A percentile compares a stretch with the other conserved stretches of the same genome.
phyloP scores from a whole-genome alignment of 2,329 filamentous ascomycete genomes.

The Paracorniculantispora psalliotae region DNA sequence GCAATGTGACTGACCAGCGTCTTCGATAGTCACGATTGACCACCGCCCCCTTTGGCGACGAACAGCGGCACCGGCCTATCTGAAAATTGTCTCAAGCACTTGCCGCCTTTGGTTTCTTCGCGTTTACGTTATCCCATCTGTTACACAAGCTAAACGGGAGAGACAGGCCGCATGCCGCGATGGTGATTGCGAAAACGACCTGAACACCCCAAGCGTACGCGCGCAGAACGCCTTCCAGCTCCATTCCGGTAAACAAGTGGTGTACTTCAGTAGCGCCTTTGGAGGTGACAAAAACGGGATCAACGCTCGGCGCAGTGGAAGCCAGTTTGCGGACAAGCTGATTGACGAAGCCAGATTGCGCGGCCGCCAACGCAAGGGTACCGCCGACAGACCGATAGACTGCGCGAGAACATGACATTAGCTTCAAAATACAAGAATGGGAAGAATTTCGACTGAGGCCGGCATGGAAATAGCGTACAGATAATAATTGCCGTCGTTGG shows the following conservation, averaged over 20 bases:
- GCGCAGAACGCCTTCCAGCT: conserved; percentile 43
- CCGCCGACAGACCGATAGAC: conserved; percentile 40
- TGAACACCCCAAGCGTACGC: conserved; percentile 57
- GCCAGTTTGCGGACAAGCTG: too few species aligned
- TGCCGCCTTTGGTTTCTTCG: background rate
- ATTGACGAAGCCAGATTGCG: conserved; percentile 34
- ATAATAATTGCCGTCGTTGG: conserved; percentile 34
- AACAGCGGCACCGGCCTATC: too few species aligned
- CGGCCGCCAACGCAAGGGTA: conserved; percentile 37
- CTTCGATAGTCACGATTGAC: too few species aligned
- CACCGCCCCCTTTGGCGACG: too few species aligned
- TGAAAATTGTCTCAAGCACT: too few species aligned
- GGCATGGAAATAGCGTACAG: conserved; percentile 18
- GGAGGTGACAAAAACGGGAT: conserved; percentile 25
- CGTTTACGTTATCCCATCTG: background rate
- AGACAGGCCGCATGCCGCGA: conserved; percentile 14
- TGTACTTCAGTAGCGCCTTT: conserved; percentile 47
- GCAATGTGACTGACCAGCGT: too few species aligned
- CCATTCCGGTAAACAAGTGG: conserved; percentile 36
- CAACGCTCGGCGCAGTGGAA: conserved; percentile 27
- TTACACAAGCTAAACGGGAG: background rate
- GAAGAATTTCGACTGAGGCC: too few species aligned
- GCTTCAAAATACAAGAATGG: too few species aligned
- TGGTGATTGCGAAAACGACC: conserved; percentile 49
- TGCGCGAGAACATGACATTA: background rate